Conservation (phyloP, 2,329 filamentous ascomycete species). For the Albifimbria verrucaria region DNA sequence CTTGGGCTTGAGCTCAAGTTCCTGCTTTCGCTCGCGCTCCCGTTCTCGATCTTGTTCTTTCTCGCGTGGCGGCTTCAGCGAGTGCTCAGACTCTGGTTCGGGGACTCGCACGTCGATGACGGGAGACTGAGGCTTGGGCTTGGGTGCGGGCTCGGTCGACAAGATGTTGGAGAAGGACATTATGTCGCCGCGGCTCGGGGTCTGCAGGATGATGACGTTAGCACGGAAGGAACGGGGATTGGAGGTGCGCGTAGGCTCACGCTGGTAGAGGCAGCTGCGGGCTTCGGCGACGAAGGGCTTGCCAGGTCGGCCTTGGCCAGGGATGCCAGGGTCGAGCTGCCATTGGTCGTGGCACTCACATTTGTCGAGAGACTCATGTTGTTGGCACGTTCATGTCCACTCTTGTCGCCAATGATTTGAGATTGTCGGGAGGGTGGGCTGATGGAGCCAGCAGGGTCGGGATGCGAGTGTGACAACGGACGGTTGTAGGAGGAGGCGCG, state of each 20-base stretch:
- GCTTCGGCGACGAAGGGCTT: conserved; percentile 36
- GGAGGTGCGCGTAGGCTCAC: conserved; percentile 23
- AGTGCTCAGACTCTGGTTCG: conserved; percentile 18
- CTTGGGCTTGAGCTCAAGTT: conserved; percentile 4
- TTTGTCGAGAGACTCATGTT: conserved; percentile 39
- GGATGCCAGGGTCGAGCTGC: conserved; percentile 31
- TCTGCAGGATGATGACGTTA: conserved; percentile 42
- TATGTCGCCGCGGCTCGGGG: conserved; percentile 73
- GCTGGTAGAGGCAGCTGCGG: conserved; percentile 31
- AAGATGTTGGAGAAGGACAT: conserved; percentile 98
- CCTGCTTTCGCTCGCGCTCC: conserved; percentile 5
- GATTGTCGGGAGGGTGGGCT: conserved; percentile 38
- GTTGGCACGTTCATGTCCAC: too few species aligned
- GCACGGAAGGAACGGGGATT: conserved; percentile 6
- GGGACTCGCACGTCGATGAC: conserved; percentile 27
- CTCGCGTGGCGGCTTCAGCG: conserved; percentile 24
- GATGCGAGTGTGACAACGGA: conserved; percentile 48
- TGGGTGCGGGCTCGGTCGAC: conserved; percentile 68
- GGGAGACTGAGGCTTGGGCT: conserved; percentile 46
- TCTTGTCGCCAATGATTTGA: conserved; percentile 47
- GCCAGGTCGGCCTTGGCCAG: conserved; percentile 37
- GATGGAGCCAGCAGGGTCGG: conserved; percentile 40
- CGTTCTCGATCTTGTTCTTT: conserved; percentile 6
- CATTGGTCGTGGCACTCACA: conserved; percentile 37
- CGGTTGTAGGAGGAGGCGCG: conserved; percentile 38